Conservation (phyloP, 345 rosid species). For the Trapa bicornis region DNA sequence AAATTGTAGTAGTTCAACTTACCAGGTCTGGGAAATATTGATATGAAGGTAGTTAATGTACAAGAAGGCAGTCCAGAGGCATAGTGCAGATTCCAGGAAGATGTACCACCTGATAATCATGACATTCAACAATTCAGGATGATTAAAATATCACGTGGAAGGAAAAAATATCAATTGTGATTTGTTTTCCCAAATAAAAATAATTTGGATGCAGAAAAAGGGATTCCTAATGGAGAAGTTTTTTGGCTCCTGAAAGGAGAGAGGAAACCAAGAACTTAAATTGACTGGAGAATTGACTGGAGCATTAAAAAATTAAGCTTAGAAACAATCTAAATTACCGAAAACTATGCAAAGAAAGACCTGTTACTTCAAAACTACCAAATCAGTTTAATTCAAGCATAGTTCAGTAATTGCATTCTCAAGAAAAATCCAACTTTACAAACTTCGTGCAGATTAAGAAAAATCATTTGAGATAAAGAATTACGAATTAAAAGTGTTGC, state of each 20-base stretch:
- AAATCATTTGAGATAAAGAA: background rate
- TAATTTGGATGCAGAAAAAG: background rate
- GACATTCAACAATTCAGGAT: background rate
- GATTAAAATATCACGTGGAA: background rate
- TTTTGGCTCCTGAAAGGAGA: background rate
- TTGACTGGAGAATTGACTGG: background rate
- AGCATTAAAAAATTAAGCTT: background rate
- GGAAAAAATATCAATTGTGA: background rate
- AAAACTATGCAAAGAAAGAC: background rate
- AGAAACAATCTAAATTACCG: background rate
- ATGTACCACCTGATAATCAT: conserved; percentile 68
- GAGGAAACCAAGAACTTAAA: background rate
- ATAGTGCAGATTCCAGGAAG: conserved; percentile 63
- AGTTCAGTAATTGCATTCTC: background rate
- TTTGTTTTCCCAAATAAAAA: background rate
- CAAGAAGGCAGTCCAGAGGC: conserved; percentile 85
- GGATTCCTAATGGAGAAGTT: background rate
- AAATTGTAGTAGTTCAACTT: conserved; percentile 8
- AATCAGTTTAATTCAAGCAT: background rate
- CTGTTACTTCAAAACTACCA: background rate
- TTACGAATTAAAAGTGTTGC: background rate
- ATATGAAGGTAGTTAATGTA: conserved; percentile 56
- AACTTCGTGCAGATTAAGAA: background rate
- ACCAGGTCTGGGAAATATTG: conserved; percentile 64
- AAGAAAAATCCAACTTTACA: background rate